Base-by-base conservation (phyloP, 2,329 filamentous ascomycete species). In the Aspergillus sp. region DNA sequence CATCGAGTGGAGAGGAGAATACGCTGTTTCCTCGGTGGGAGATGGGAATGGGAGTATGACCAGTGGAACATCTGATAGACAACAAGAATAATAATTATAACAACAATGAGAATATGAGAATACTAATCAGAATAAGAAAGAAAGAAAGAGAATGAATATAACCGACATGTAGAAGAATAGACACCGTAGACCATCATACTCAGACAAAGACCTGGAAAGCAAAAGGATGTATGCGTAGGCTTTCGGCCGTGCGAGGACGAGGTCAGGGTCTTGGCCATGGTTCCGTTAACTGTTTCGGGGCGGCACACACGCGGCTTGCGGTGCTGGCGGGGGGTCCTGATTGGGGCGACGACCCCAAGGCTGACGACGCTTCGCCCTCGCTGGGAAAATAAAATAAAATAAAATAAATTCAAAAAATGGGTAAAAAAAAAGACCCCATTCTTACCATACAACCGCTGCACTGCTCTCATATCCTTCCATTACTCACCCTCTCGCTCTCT, bases 291-390 rank as follows among this genome's bases (percentile, higher is more conserved):
- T 60, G 56, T 64, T 64, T 63, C 56, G 62, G 59, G 59, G 57
- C 53, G 60, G 58, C 55, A 62, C 62, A 69, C 66, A 70, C 69
- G 69, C 69, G 69, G 69, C 69, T 67, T 69, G 66, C 50, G 54
- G 48, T 58, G 56, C 51, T 54, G 59, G 58, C 59, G 63, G 58
- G 59, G 61, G 58, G 55, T 60, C 58, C 58, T 70, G 67, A 71
- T 70, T 71, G 66, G 68, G 64, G 63, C 57, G 52, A 62, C 53
- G 52, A 49, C 42, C 49, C 54, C 57, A 58, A 64, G 60, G 69
- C 69, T 71, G 69, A 71, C 69, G 69, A 71, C 68, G 68, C 66
- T 66, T 63, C 56, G 54, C 50, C 54, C 58, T 56, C 48, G 44
- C 51, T 57, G 56, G 56, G 58, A 53, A 51, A 53, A 48, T 53